Base-by-base conservation (phyloP, 1,139 yeast species). In the Yamadazyma kanchanaburiensis region DNA sequence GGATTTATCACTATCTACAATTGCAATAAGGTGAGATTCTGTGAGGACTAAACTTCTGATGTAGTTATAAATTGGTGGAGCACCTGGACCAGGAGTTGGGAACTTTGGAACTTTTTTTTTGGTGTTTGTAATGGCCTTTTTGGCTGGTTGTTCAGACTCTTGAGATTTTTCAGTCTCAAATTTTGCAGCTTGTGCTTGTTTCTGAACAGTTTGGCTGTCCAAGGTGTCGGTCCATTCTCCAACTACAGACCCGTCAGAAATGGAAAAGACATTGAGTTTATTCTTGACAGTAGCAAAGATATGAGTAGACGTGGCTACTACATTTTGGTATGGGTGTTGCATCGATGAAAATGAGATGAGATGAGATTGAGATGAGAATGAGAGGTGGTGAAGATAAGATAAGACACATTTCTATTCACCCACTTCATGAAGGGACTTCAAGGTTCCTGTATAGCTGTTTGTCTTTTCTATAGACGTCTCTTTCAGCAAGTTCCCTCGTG, bases 1-100 rank as follows among this genome's bases (percentile, higher is more conserved):
- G 2, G 94, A 78, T 55, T 89, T 89, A 49, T 85, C 94, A 39
- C 82, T 82, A 49, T 86, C 95, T 3, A 94, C 80, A 22, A 86
- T 78, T 2, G 79, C 84, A 18, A 85, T 63, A 24, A 89, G 53
- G 44, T 67, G 65, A 27, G 64, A 53, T 15, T 61, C 52, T 6
- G 60, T 43, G 24, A 86, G 50, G 4, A 59, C 55, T 42, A 87
- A 55, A 14, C 77, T 71, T 50, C 94, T 72, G 31, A 89, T 74
- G 42, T 78, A 76, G 40, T 80, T 79, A 54, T 68, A 76, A 15
- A 76, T 64, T 27, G 74, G 74, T 16, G 85, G 85, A 3, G 84
- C 83, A 2, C 83, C 85, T 1, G 77, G 70, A 1, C 83, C 84
- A 3, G 84, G 82, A 8, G 67, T 64, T 7, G 20, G 20, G 7